phyloP scores from a whole-genome alignment of 2,329 filamentous ascomycete species.

The Curvularia spicifera region DNA sequence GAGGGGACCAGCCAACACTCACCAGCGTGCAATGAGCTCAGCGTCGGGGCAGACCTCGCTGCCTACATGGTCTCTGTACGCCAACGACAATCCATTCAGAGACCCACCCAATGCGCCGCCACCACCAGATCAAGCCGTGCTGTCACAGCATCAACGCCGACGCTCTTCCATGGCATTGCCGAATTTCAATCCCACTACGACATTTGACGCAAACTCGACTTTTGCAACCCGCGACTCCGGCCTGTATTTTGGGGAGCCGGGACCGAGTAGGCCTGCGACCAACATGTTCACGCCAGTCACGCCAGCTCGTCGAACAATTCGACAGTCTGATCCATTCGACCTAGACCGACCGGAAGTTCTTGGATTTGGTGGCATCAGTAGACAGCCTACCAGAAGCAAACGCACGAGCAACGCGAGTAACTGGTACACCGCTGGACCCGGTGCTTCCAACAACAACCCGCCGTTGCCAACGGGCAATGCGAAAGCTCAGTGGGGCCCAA shows the following conservation, averaged over 20 bases:
- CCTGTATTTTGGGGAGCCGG: slow-evolving; percentile 44
- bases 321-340: slow-evolving; percentile 51
- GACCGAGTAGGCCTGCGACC: slow-evolving; percentile 42
- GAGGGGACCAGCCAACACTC: slow-evolving; percentile 23
- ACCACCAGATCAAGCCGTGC: slow-evolving; percentile 32
- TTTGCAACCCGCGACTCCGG: slow-evolving; percentile 36
- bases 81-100: slow-evolving; percentile 32
- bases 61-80: slow-evolving; percentile 39
- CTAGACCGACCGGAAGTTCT: slow-evolving; percentile 51
- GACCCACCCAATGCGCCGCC: slow-evolving; percentile 35
- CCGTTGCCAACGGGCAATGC: slow-evolving; percentile 27
- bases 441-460: slow-evolving; percentile 18
- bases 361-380: slow-evolving; percentile 39
- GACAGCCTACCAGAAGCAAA: slow-evolving; percentile 36
- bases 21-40: slow-evolving; percentile 40
- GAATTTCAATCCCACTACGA: slow-evolving; percentile 7
- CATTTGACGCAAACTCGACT: slow-evolving; percentile 34
- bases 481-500: slow-evolving; percentile 27
- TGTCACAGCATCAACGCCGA: slow-evolving; percentile 27
- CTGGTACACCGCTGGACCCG: slow-evolving; percentile 26
- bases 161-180: slow-evolving; percentile 36
- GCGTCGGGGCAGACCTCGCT: slow-evolving; percentile 41
- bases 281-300: slow-evolving; percentile 30
- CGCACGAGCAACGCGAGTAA: slow-evolving; percentile 40
- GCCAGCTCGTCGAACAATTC: slow-evolving; percentile 34